Evolutionary conservation across 164 flowering plant genomes (phyloP).

Genomic region (Tetracentron sinense): DNA sequence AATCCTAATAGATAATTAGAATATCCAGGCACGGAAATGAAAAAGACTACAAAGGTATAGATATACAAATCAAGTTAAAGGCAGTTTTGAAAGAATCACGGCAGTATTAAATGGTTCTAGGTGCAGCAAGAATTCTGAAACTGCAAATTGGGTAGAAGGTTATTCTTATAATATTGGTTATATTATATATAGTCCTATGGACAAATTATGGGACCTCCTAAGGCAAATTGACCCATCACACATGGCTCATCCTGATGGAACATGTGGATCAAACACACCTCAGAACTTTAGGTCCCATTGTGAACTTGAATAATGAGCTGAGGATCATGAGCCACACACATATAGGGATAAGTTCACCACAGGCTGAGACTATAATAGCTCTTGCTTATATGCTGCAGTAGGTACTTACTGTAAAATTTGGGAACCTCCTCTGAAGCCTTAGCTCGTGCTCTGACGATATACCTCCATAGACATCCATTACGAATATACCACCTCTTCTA

Average conservation of each 20-base stretch:
- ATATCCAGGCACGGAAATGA: too few species aligned
- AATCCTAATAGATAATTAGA: too few species aligned
- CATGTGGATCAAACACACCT: neutral
- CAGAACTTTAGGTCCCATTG: too few species aligned
- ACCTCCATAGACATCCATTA: constrained; percentile 95
- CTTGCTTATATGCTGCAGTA: neutral
- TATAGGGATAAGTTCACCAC: neutral
- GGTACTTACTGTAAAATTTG: constrained; percentile 73
- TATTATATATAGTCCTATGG: neutral
- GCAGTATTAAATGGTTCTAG: neutral
- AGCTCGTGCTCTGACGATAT: constrained; percentile 74
- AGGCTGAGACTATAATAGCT: neutral
- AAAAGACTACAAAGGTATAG: neutral
- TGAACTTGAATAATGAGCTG: too few species aligned
- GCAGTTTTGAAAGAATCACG: neutral
- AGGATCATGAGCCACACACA: neutral
- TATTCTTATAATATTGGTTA: neutral
- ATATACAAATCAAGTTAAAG: neutral
- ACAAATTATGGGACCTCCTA: neutral
- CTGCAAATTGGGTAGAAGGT: neutral
- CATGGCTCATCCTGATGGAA: neutral
- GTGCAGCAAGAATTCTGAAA: neutral
- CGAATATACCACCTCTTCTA: constrained; percentile 83
- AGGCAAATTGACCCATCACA: neutral
- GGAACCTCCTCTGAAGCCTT: constrained; percentile 70